Percentiles rank a stretch among this genome's conserved stretches.
phyloP scores from a whole-genome alignment of 2,329 filamentous ascomycete species.

The Penicillium glabrum region DNA sequence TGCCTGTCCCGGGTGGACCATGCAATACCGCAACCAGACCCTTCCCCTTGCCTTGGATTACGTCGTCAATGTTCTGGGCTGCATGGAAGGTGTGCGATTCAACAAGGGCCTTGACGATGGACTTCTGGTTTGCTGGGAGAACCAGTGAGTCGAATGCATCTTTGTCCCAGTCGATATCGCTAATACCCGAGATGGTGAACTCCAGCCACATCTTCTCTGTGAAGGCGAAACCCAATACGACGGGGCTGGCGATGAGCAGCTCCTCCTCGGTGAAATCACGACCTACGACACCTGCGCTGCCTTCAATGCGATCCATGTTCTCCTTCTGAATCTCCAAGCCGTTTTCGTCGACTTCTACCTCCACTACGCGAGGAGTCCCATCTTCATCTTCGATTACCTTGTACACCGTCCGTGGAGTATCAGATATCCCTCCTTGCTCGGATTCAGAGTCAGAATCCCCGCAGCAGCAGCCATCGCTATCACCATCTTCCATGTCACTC shows the following conservation, averaged over 20 bases:
- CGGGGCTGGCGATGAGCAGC: conserved; percentile 77
- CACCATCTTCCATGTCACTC: conserved; percentile 31
- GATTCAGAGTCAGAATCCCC: conserved; percentile 39
- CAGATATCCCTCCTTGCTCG: conserved; percentile 36
- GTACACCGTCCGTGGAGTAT: conserved; percentile 43
- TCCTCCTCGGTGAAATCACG: conserved; percentile 76
- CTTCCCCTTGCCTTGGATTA: conserved; percentile 80
- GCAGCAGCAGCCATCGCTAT: conserved; percentile 42
- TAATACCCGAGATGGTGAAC: conserved; percentile 75
- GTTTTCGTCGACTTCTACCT: conserved; percentile 57
- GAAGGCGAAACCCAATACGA: conserved; percentile 85
- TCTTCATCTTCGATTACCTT: conserved; percentile 58
- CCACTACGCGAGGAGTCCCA: conserved; percentile 52
- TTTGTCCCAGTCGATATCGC: conserved; percentile 81
- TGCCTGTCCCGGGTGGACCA: conserved; percentile 82
- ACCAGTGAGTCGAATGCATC: conserved; percentile 81
- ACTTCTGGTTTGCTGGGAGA: conserved; percentile 62
- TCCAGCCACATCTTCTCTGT: conserved; percentile 89
- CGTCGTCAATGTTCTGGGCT: conserved; percentile 77
- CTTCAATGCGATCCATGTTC: conserved; percentile 57
- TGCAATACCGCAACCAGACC: conserved; percentile 81
- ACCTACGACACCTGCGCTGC: conserved; percentile 32
- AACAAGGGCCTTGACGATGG: conserved; percentile 76
- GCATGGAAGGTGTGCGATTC: conserved; percentile 81
- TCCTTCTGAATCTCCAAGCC: conserved; percentile 56